phyloP scores from a whole-genome alignment of 2,329 filamentous ascomycete genomes.

The Epichloe typhina region DNA sequence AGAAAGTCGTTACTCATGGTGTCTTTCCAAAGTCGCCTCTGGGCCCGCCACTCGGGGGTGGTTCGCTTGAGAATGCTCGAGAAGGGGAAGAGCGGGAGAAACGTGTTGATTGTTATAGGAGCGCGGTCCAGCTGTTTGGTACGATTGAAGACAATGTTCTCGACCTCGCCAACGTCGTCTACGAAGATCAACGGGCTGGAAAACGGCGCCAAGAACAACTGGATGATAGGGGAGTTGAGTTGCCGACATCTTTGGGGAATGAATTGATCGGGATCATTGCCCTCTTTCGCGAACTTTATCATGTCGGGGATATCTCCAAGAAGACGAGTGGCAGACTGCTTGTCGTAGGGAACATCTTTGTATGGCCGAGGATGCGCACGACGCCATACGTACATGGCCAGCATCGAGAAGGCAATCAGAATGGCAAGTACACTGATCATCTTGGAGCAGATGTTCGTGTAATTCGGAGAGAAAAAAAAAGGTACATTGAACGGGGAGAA shows the following conservation, averaged over 20 bases:
- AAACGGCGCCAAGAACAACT: conserved; percentile 27
- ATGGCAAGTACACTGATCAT: not conserved
- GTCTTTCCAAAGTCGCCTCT: conserved; percentile 23
- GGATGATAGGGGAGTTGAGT: conserved; percentile 1
- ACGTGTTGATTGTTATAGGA: conserved; percentile 17
- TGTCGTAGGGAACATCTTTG: conserved; percentile 3
- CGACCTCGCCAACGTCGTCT: conserved; percentile 23
- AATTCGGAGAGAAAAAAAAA: no score
- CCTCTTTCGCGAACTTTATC: not conserved
- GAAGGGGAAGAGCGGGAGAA: conserved; percentile 19
- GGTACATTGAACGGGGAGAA: no score
- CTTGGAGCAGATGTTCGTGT: not conserved
- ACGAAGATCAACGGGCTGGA: conserved; percentile 28
- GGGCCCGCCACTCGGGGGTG: conserved; percentile 18
- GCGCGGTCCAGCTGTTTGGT: conserved; percentile 30
- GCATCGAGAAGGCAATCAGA: not conserved
- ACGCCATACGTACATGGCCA: not conserved
- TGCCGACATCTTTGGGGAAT: not conserved
- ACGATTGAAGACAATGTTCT: conserved; percentile 29
- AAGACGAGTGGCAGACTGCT: conserved; percentile 1
- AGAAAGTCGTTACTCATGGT: conserved; percentile 25
- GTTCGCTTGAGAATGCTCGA: conserved; percentile 21
- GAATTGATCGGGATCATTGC: not conserved
- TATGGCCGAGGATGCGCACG: conserved; percentile 1
- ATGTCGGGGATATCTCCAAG: conserved; percentile 6